Conservation (phyloP, 2,329 filamentous ascomycete genomes). For the Alternaria ethzedia region DNA sequence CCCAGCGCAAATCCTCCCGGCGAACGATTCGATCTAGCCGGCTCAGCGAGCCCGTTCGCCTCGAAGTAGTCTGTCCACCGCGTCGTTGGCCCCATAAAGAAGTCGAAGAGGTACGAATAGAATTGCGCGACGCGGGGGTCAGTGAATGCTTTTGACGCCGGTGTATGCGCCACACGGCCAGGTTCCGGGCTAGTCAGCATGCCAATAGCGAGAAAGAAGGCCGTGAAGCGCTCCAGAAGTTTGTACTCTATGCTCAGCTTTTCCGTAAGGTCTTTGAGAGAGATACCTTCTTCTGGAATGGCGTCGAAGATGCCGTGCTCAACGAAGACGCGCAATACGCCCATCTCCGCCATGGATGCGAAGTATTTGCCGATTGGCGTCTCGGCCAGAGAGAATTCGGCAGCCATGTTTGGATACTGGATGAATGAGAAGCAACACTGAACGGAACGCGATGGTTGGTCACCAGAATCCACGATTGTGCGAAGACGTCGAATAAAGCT, state of each 20-base stretch:
- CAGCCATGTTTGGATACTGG: background rate
- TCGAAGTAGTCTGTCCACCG: slow-evolving; percentile 9
- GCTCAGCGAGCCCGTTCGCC: slow-evolving; percentile 10
- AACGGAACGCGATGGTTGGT: background rate
- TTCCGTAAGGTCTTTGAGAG: slow-evolving; percentile 1
- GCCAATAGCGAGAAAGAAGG: slow-evolving; percentile 4
- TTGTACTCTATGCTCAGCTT: slow-evolving; percentile 4
- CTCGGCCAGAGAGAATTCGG: slow-evolving; percentile 7
- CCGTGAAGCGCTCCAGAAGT: slow-evolving; percentile 6
- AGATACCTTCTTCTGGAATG: slow-evolving; percentile 8
- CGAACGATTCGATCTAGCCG: slow-evolving; percentile 6
- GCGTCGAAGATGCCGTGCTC: slow-evolving; percentile 12
- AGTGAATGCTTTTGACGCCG: slow-evolving; percentile 6
- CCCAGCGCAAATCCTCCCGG: slow-evolving; percentile 5
- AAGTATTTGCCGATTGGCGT: slow-evolving; percentile 10
- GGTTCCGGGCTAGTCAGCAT: slow-evolving; percentile 1
- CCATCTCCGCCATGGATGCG: slow-evolving; percentile 11
- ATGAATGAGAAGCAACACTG: background rate
- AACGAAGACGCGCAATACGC: slow-evolving; percentile 10
- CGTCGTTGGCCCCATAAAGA: slow-evolving; percentile 8
- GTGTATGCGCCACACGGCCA: slow-evolving; percentile 10
- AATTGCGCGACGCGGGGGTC: slow-evolving; percentile 3
- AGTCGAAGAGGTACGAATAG: slow-evolving; percentile 13
- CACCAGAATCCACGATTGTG: background rate
- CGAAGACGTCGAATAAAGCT: background rate